Evolutionary conservation across 2,329 filamentous ascomycete species (phyloP).

Genomic region (Teratosphaeria viscida): DNA sequence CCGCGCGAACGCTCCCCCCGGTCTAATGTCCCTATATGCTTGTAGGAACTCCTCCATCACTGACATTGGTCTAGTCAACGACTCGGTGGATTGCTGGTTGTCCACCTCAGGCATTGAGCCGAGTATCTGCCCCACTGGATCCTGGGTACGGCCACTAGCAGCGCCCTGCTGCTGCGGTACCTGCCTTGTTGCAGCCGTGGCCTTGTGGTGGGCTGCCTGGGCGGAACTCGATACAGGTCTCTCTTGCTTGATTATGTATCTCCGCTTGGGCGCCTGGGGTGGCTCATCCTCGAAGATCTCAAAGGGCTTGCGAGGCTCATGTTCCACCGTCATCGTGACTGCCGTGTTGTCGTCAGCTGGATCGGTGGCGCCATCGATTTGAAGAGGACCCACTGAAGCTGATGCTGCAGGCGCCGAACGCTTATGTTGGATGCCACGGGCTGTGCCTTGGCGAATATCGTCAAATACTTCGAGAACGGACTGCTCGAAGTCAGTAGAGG

Average conservation of each 20-base stretch:
- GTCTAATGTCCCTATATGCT: background rate
- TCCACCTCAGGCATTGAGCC: background rate
- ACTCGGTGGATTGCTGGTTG: background rate
- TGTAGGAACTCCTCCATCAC: background rate
- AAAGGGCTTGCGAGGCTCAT: background rate
- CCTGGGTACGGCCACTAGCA: too few species aligned
- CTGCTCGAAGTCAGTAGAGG: background rate
- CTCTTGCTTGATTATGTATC: background rate
- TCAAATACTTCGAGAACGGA: background rate
- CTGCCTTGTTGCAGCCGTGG: background rate
- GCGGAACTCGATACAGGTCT: background rate
- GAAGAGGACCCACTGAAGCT: background rate
- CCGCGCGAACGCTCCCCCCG: constrained; percentile 1
- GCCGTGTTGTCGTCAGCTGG: background rate
- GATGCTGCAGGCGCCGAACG: background rate
- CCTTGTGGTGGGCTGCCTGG: background rate
- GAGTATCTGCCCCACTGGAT: too few species aligned
- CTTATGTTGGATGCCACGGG: background rate
- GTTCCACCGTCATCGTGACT: background rate
- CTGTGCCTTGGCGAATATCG: background rate
- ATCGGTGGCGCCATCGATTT: background rate
- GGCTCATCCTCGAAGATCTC: background rate
- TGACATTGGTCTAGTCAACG: background rate
- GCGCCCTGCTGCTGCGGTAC: background rate
- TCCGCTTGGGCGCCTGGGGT: background rate